Evolutionary conservation across 2,329 filamentous ascomycete species (phyloP), one percentile per base, ranked within the genome.

Genomic region (Emergomyces pasteurianus): DNA sequence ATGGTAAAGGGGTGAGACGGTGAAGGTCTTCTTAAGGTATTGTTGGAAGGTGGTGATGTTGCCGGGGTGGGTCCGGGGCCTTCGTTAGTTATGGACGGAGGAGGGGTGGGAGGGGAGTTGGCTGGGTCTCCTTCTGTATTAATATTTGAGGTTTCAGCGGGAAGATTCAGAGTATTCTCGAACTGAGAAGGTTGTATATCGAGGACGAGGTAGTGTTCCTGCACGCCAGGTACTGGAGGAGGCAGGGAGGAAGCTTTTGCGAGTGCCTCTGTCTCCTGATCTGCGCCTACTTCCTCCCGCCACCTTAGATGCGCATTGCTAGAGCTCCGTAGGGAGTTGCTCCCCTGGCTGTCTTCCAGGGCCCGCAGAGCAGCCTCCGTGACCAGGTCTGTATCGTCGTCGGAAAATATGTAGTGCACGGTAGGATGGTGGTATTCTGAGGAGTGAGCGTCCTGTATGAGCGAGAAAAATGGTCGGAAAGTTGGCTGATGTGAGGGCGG

Each of bases 361-460:
- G 80, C 79, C 40, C 79, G 78, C 62, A 86, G 73, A 5, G 81
- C 81, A 1, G 88, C 86, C 43, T 84, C 81, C 1, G 88, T 88
- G 43, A 95, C 79, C 52, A 88, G 78, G 54, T 92, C 88, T 1
- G 86, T 83, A 70, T 96, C 91, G 74, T 97, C 94, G 73, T 97
- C 92, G 67, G 84, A 84, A 77, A 99, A 97, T 69, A 97, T 83
- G 77, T 97, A 97, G 76, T 92, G 90, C 1, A 96, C 85, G 59
- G 84, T 85, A 1, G 92, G 94, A 72, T 97, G 92, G 68, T 90
- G 81, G 63, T 90, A 88, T 53, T 89, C 83, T 67, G 84, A 82
- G 9, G 83, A 86, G n/a, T 84, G 82, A 12, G 81, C 76, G 73
- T 96, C 91, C 70, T 89, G 85, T 65, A 97, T 80, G 49, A 96